These are phyloP conservation scores for Tetradesmus obliquus DNA, from an alignment of 139 green algal species.

Conservation along the genomic window DNA sequence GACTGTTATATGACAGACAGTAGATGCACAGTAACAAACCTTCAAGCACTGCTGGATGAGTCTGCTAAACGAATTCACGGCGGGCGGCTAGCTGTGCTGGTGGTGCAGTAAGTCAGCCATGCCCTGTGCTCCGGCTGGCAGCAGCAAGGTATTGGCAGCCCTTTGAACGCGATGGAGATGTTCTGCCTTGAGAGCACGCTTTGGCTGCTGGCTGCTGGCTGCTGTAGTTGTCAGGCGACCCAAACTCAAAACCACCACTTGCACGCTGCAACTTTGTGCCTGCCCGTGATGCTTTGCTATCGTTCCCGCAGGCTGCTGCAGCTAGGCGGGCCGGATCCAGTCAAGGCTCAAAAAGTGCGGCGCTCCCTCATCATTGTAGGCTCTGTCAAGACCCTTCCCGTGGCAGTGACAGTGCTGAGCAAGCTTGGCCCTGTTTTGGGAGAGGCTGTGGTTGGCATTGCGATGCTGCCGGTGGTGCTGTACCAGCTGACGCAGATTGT, in stretches of 20 bases:
- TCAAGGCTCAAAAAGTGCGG: slow-evolving; percentile 11
- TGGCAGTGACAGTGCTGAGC: slow-evolving; percentile 67
- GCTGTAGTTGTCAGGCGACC: no score
- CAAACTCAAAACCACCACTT: no score
- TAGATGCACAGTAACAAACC: no score
- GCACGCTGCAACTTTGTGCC: neutral
- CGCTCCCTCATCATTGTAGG: slow-evolving; percentile 62
- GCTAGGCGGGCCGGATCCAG: slow-evolving; percentile 38
- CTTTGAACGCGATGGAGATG: no score
- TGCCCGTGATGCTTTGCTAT: neutral
- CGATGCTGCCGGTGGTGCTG: slow-evolving; percentile 46
- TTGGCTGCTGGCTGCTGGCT: no score
- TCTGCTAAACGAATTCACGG: no score
- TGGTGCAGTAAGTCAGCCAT: no score
- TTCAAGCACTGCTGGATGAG: neutral
- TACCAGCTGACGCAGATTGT: slow-evolving; percentile 48
- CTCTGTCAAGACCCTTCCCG: slow-evolving; percentile 70
- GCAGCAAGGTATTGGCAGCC: no score
- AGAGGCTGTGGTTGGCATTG: slow-evolving; percentile 39
- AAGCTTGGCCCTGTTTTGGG: slow-evolving; percentile 39
- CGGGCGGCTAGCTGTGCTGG: no score
- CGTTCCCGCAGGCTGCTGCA: slow-evolving; percentile 29
- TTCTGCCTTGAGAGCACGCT: no score
- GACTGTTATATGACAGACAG: neutral
- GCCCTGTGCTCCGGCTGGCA: no score